Evolutionary conservation across 1,284 basidiomycete genomes (phyloP).

Genomic region (Boletus semigastroideus): DNA sequence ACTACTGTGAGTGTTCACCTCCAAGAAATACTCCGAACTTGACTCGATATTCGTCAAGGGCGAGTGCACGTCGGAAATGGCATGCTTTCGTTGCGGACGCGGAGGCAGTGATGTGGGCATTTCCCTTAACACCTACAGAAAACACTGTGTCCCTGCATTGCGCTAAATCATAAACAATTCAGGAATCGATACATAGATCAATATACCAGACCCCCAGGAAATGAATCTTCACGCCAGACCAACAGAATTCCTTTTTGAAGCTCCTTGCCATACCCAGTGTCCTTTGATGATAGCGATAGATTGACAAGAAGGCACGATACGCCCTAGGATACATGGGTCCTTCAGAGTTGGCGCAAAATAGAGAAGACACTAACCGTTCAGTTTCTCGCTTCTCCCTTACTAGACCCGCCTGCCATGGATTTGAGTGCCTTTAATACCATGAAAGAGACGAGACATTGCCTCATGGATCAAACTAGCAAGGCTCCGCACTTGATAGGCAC

Average conservation of each 20-base stretch:
- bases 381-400: neutral
- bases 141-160: conserved; percentile 39
- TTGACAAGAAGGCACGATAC: neutral
- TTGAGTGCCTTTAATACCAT: neutral
- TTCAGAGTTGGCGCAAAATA: neutral
- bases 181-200: no score
- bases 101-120: conserved; percentile 18
- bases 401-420: conserved; percentile 15
- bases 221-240: conserved; percentile 28
- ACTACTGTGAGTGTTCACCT: no score
- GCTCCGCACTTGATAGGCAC: conserved; percentile 41
- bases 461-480: conserved; percentile 39
- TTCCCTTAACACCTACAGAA: neutral
- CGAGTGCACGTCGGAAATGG: no score
- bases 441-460: neutral
- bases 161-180: neutral
- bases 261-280: neutral
- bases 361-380: neutral
- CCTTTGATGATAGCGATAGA: neutral
- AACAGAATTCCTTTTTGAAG: conserved; percentile 36
- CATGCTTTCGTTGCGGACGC: conserved; percentile 11
- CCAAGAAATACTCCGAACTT: no score
- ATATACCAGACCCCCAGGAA: conserved; percentile 40
- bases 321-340: conserved; percentile 6
- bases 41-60: no score